Evolutionary conservation across 352 stramenopile genomes (phyloP).

Genomic region (Phytophthora multivora): DNA sequence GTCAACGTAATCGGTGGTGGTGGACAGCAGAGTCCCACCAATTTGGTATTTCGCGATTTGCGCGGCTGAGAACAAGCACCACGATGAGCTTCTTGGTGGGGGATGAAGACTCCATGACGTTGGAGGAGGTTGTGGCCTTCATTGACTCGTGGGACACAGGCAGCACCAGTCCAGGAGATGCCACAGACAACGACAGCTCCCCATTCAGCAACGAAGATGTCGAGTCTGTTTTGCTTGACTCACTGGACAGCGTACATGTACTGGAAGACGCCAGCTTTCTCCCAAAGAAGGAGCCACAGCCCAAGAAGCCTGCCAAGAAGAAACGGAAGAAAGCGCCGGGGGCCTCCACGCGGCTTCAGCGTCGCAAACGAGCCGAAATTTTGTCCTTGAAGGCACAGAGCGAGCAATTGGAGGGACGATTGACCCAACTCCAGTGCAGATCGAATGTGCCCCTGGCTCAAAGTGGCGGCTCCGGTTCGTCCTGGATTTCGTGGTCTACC

Average conservation of each 20-base stretch:
- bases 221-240: conserved; percentile 21
- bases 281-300: neutral
- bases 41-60: conserved; percentile 15
- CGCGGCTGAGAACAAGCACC: neutral
- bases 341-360: conserved; percentile 26
- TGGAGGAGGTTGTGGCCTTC: conserved; percentile 34
- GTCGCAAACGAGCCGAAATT: conserved; percentile 21
- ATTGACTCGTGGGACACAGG: conserved; percentile 33
- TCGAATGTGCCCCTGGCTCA: neutral
- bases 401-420: conserved; percentile 19
- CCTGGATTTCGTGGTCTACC: conserved; percentile 19
- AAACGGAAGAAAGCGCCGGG: conserved; percentile 26
- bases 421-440: conserved; percentile 14
- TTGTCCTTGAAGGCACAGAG: conserved; percentile 17
- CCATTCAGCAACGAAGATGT: conserved; percentile 16
- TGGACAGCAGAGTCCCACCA: neutral
- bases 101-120: conserved; percentile 10
- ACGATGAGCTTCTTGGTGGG: conserved; percentile 16
- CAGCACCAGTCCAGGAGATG: neutral
- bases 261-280: conserved; percentile 17
- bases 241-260: conserved; percentile 6
- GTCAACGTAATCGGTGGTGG: conserved; percentile 8
- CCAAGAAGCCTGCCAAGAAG: conserved; percentile 1
- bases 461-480: neutral
- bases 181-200: conserved; percentile 16